Evolutionary conservation across 805 yeast species (phyloP), one percentile per base, ranked within the genome.

Genomic region (Candida dajiaensis): DNA sequence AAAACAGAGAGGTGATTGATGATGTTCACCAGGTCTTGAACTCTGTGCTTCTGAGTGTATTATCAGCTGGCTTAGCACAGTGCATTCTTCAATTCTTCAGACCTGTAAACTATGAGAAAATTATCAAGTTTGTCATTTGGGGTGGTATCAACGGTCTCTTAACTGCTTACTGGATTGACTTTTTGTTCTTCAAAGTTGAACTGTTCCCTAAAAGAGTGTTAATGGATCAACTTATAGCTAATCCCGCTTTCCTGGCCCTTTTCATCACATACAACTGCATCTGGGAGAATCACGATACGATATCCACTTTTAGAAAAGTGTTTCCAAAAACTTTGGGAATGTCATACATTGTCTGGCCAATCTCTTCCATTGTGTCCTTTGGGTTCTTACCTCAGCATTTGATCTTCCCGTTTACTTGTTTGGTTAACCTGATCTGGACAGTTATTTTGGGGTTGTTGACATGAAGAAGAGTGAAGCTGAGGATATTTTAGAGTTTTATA

Each of bases 291-390:
- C 67, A 60, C 42, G 73, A 61, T 43, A 61, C 58, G 16, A 46
- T 33, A 49, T 54, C 57, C 41, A 71, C 58, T 16, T 48, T 70
- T 20, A 64, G 65, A 48, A 51, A 68, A 13, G 63, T 74, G 9
- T 78, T 70, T 51, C 47, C 76, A 45, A 73, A 70, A 40, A 69
- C 81, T 9, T 59, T 81, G 49, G 74, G 73, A 46, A 71, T 74
- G 46, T 73, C 81, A 31, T 79, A 75, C 55, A 63, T 77, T 56
- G 70, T 73, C 43, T 81, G 85, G 84, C 85, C 87, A 3, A 62
- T 75, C 38, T 74, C 78, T 44, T 77, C 83, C 13, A 62, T 73
- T 9, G 50, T 73, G 36, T 69, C 76, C 49, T 81, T 81, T 58
- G 66, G 70, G 19, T 65, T 73, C 39, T 60, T 80, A 11, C 80